phyloP scores from a whole-genome alignment of 495 filamentous ascomycete genomes.

The Aspergillus egyptiacus region DNA sequence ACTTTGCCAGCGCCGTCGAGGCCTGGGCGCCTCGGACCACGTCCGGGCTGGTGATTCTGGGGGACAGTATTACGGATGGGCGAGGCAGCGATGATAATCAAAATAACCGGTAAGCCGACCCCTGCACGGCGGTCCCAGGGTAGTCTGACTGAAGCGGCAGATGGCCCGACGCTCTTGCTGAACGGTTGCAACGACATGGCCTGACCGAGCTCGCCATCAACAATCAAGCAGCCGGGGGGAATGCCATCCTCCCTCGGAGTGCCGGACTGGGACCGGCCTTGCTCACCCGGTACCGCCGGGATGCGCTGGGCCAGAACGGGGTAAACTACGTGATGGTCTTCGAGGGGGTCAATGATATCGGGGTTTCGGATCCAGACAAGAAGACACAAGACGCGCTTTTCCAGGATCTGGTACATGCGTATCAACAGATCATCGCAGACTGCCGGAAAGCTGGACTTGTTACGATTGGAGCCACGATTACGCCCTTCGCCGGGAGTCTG shows the following conservation, averaged over 20 bases:
- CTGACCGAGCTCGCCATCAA: slow-evolving; percentile 48
- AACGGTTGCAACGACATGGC: slow-evolving; percentile 44
- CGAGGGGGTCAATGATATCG: slow-evolving; percentile 71
- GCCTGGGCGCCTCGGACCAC: slow-evolving; percentile 42
- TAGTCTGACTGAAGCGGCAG: slow-evolving; percentile 21
- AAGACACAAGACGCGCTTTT: slow-evolving; percentile 46
- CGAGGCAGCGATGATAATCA: slow-evolving; percentile 56
- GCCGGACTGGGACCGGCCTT: slow-evolving; percentile 61
- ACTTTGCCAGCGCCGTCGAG: slow-evolving; percentile 57
- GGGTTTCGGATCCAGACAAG: slow-evolving; percentile 41
- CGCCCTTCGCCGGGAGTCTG: slow-evolving; percentile 49
- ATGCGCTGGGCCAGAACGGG: slow-evolving; percentile 51
- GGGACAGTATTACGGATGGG: slow-evolving; percentile 72
- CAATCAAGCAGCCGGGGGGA: slow-evolving; percentile 72
- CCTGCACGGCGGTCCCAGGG: background rate
- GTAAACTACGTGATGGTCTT: slow-evolving; percentile 63
- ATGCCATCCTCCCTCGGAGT: slow-evolving; percentile 55
- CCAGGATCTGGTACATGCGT: slow-evolving; percentile 49
- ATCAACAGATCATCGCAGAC: slow-evolving; percentile 50
- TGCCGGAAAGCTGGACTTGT: slow-evolving; percentile 51
- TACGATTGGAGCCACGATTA: slow-evolving; percentile 62
- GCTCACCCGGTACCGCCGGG: slow-evolving; percentile 56
- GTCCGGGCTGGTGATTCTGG: slow-evolving; percentile 53
- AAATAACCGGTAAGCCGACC: slow-evolving; percentile 54
- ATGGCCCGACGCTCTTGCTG: slow-evolving; percentile 62